Evolutionary conservation across 169 alveolate species (phyloP).

Genomic region (Besnoitia besnoiti): DNA sequence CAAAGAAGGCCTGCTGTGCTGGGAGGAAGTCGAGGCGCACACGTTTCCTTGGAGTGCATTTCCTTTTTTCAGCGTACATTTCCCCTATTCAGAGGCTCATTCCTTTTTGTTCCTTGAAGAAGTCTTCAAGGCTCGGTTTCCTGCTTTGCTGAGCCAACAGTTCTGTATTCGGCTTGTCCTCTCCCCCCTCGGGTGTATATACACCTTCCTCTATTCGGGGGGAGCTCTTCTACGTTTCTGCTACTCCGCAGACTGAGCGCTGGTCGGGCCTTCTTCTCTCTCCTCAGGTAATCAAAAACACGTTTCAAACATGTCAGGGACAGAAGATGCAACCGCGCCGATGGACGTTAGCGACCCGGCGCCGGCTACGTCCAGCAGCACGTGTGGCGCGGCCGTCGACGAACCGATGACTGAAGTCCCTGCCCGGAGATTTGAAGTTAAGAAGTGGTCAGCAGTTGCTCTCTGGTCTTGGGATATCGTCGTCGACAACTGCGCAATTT

Average conservation of each 20-base stretch:
- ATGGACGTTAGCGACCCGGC: constrained; percentile 6
- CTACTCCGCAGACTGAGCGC: neutral
- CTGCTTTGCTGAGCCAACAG: too few species aligned
- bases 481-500: constrained; percentile 99
- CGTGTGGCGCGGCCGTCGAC: constrained; percentile 6
- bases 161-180: too few species aligned
- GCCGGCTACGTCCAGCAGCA: constrained; percentile 4
- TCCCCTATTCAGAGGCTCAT: neutral
- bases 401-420: constrained; percentile 2
- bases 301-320: neutral
- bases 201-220: too few species aligned
- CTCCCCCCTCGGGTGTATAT: too few species aligned
- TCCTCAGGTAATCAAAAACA: neutral
- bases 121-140: too few species aligned
- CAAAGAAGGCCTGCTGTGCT: neutral
- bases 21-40: neutral
- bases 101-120: neutral
- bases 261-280: neutral
- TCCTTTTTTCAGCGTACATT: neutral
- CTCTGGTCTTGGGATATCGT: constrained; percentile 99
- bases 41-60: too few species aligned
- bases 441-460: constrained; percentile 98
- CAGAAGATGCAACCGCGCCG: neutral
- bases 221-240: neutral
- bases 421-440: constrained; percentile 73